Evolutionary conservation across 441 rosid species (phyloP), one percentile per base, ranked within the genome.

Genomic region (Bruguiera hainesii): DNA sequence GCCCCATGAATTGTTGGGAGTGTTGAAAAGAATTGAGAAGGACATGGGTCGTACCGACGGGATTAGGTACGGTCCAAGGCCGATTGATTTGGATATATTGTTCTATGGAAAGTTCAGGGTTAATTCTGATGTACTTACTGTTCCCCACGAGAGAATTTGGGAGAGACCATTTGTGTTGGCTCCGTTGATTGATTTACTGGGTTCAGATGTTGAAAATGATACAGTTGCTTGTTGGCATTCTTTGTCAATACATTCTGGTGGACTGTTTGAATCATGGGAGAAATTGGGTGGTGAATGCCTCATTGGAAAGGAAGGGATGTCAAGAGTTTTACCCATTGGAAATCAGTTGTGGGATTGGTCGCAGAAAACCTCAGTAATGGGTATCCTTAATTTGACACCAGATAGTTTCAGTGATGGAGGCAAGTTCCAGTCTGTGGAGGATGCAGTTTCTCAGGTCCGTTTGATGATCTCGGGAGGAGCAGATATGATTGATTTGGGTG

Each of bases 391-490:
- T 82, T 75, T 92, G 71, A 95, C 98, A 13, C 98, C 97, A 3
- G 98, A 95, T 72, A 95, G 99, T 83, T 95, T 95, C 56, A 90
- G 99, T 50, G 97, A 95, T 60, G 99, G 97, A 59, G 98, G 98
- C 21, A 83, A 70, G 68, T 89, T 87, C 73, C 85, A 76, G 49
- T 82, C 89, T 0, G 69, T 83, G 60, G 90, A 90, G 65, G 83
- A 85, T 75, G 96, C 89, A 0, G 78, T 87, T 76, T 92, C 93
- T 76, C 93, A 73, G 63, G 96, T 87, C 52, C 82, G 79, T 5
- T 77, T 68, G 48, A 87, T 95, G 99, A 65, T 91, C 67, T 80
- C 82, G 0, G 93, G 83, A 60, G 97, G 98, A 9, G 98, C 86
- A 37, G 97, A 91, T 79, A 87, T 95, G 50, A 80, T 91, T 55